These are phyloP conservation scores for Podaxis rugospora DNA, from an alignment of 768 basidiomycete genomes.

Conservation along the genomic window DNA sequence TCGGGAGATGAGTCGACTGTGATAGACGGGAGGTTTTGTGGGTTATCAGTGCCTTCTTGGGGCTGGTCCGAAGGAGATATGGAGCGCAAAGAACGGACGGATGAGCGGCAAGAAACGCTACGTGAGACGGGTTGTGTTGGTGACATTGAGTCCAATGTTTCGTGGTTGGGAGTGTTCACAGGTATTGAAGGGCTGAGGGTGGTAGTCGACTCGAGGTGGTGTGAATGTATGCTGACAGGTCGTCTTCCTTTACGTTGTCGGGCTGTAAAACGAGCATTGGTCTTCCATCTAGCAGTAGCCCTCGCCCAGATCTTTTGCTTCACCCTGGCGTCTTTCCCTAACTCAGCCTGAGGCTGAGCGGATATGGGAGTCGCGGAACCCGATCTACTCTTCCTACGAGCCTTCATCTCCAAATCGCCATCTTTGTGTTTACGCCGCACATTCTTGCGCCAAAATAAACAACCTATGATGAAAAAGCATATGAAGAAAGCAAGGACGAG, in stretches of 20 bases:
- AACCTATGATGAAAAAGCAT: conserved; percentile 54
- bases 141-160: conserved; percentile 5
- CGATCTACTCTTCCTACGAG: conserved; percentile 23
- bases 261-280: conserved; percentile 54
- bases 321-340: conserved; percentile 41
- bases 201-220: conserved; percentile 23
- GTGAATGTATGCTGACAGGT: conserved; percentile 19
- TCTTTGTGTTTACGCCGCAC: conserved; percentile 25
- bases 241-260: conserved; percentile 53
- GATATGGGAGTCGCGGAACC: conserved; percentile 15
- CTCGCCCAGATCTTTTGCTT: conserved; percentile 61
- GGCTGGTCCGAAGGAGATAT: background rate
- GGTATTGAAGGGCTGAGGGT: conserved; percentile 14
- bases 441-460: conserved; percentile 56
- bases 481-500: conserved; percentile 61
- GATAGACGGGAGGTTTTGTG: conserved; percentile 10
- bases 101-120: conserved; percentile 26
- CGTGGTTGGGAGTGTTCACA: conserved; percentile 12
- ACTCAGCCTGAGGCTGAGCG: background rate
- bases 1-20: conserved; percentile 13
- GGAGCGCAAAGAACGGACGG: conserved; percentile 19
- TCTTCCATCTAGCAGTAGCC: conserved; percentile 68
- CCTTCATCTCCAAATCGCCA: conserved; percentile 52
- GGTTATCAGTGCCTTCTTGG: background rate
- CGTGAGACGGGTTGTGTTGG: conserved; percentile 17